A percentile compares a stretch with the other conserved stretches of the same genome.
These are phyloP conservation scores for Phytophthora litchii DNA, from an alignment of 352 stramenopile genomes.

Conservation along the genomic window DNA sequence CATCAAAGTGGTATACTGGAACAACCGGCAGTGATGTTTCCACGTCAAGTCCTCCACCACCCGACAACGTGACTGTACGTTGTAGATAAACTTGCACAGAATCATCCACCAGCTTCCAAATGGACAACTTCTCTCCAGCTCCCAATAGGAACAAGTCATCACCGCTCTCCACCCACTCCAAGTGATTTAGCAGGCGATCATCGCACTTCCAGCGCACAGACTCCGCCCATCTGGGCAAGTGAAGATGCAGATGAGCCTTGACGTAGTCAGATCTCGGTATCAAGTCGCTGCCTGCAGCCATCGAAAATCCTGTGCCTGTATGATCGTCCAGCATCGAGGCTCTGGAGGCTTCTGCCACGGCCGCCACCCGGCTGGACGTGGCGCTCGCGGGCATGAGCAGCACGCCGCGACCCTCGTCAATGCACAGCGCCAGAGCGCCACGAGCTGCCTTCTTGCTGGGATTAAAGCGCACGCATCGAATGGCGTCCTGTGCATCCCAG, in stretches of 20 bases:
- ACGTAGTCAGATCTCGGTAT: constrained; percentile 46
- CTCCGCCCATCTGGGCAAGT: constrained; percentile 71
- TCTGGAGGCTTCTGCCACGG: constrained; percentile 18
- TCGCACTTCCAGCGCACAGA: constrained; percentile 76
- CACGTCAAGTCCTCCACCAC: constrained; percentile 11
- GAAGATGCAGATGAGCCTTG: constrained; percentile 73
- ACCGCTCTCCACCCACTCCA: constrained; percentile 77
- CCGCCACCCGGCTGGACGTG: constrained; percentile 29
- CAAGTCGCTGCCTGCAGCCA: constrained; percentile 6
- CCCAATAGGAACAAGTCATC: constrained; percentile 77
- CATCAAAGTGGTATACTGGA: constrained; percentile 62
- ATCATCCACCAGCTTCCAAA: constrained; percentile 87
- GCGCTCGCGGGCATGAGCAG: constrained; percentile 59
- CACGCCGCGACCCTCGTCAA: constrained; percentile 66
- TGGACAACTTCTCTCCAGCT: constrained; percentile 69
- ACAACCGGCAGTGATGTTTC: constrained; percentile 18
- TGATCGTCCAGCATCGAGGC: constrained; percentile 6
- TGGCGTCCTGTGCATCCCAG: constrained; percentile 49
- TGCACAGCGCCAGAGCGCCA: constrained; percentile 64
- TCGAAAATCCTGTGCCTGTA: not conserved
- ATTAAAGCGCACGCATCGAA: constrained; percentile 69
- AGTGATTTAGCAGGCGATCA: constrained; percentile 58
- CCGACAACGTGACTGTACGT: constrained; percentile 56
- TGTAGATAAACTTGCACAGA: constrained; percentile 81
- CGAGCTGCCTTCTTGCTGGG: constrained; percentile 49